phyloP scores from a whole-genome alignment of 495 filamentous ascomycete species.

The Letharia columbiana region DNA sequence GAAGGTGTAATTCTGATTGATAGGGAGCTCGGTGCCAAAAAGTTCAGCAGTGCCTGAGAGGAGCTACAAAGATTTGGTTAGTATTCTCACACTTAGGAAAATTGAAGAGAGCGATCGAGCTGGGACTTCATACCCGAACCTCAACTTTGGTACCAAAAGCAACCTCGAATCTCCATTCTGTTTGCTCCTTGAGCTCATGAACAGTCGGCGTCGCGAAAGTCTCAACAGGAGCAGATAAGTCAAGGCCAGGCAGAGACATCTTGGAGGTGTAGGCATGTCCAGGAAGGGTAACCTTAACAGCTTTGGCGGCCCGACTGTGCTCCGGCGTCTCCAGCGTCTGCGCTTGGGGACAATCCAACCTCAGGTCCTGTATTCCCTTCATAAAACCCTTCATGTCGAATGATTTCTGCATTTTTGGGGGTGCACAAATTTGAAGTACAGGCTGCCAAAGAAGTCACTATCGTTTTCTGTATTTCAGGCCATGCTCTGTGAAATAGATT shows the following conservation, averaged over 20 bases:
- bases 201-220: slow-evolving; percentile 14
- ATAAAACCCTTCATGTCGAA: neutral
- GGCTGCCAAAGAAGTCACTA: neutral
- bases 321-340: slow-evolving; percentile 2
- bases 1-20: slow-evolving; percentile 73
- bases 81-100: neutral
- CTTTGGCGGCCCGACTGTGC: neutral
- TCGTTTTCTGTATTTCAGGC: neutral
- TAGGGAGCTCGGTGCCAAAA: slow-evolving; percentile 90
- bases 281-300: neutral
- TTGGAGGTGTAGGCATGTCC: neutral
- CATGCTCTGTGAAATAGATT: neutral
- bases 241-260: slow-evolving; percentile 28
- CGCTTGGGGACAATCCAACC: neutral
- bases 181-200: slow-evolving; percentile 39
- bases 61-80: slow-evolving; percentile 39
- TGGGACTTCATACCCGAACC: slow-evolving; percentile 44
- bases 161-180: slow-evolving; percentile 91
- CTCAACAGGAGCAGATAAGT: slow-evolving; percentile 22
- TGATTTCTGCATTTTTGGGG: neutral
- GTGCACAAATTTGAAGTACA: neutral
- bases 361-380: neutral
- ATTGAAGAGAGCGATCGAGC: neutral
- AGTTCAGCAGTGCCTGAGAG: slow-evolving; percentile 80
- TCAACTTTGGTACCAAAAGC: slow-evolving; percentile 54